Conservation (phyloP, 495 filamentous ascomycete species). For the Niebla homalea region DNA sequence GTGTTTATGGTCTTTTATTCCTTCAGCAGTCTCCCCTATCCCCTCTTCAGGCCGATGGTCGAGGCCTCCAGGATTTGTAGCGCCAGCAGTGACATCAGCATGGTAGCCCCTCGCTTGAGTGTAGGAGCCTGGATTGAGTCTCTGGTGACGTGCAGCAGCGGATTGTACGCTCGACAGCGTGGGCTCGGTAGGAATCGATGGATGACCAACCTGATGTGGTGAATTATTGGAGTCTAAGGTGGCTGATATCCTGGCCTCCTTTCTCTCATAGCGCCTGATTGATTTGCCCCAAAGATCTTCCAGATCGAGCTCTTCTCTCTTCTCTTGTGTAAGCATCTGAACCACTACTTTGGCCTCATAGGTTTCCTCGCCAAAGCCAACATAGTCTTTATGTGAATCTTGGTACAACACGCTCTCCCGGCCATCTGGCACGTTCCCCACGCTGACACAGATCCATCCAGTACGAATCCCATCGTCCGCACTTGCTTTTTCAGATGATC, state of each 20-base stretch:
- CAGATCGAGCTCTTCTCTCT: conserved; percentile 69
- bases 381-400: conserved; percentile 33
- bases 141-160: background rate
- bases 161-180: conserved; percentile 5
- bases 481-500: conserved; percentile 32
- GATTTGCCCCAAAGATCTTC: conserved; percentile 63
- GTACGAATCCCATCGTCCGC: conserved; percentile 71
- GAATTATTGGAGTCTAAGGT: conserved; percentile 16
- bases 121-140: too few species aligned
- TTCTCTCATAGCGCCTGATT: conserved; percentile 29
- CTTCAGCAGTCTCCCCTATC: background rate
- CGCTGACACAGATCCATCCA: conserved; percentile 91
- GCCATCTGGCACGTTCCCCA: conserved; percentile 49
- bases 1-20: background rate
- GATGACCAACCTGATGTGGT: conserved; percentile 14
- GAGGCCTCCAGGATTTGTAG: too few species aligned
- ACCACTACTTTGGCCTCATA: conserved; percentile 59
- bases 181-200: background rate
- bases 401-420: conserved; percentile 28
- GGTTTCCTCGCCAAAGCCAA: conserved; percentile 57
- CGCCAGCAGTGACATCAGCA: too few species aligned
- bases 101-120: background rate
- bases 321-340: conserved; percentile 79
- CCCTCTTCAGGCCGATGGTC: too few species aligned
- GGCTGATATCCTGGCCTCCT: conserved; percentile 19